Evolutionary conservation across 2,329 filamentous ascomycete genomes (phyloP), one percentile per base, ranked within the genome.

Genomic region (Pseudodiploospora longispora): DNA sequence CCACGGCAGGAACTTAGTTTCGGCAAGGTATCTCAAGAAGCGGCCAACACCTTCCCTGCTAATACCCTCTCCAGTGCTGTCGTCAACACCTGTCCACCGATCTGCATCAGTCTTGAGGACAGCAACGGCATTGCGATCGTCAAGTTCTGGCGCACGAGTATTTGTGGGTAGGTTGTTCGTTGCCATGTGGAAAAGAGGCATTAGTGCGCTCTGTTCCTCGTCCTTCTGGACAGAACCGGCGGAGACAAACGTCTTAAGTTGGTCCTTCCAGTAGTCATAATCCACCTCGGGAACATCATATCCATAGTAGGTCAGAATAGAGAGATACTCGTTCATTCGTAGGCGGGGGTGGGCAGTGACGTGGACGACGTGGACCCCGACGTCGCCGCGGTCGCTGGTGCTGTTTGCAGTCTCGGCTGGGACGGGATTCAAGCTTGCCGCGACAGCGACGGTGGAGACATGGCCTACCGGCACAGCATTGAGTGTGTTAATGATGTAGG

Each of bases 401-500:
- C 19, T 19, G 19, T 19, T 19, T 19, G 19, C 19, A 19, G 19
- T 3, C 19, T 19, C 19, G 19, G 19, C 19, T 9, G 19, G 19
- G 19, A 19, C 19, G 19, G 19, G 19, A 19, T 19, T 19, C 19
- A 19, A 19, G 19, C 19, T 19, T 6, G 82, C 72, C 1, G 88
- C 86, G 12, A 87, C 80, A 27, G 95, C 83, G 6, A 95, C 78
- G n/a, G 79, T 75, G 2, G 83, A 78, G 33, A 96, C 89, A 52
- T 95, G 87, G 50, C 81, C 80, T 30, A 95, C 90, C 0, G 91
- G 90, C 1, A 95, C 86, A 62, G 83, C 80, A 69, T 96, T 96
- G 63, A 96, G 80, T 0, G 87, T 87, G 69, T 95, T 96, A 60
- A 73, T 65, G 54, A 96, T 94, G 53, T 78, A 74, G 1, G 91